phyloP scores from a whole-genome alignment of 106 monocot species.

The Acorus gramineus region DNA sequence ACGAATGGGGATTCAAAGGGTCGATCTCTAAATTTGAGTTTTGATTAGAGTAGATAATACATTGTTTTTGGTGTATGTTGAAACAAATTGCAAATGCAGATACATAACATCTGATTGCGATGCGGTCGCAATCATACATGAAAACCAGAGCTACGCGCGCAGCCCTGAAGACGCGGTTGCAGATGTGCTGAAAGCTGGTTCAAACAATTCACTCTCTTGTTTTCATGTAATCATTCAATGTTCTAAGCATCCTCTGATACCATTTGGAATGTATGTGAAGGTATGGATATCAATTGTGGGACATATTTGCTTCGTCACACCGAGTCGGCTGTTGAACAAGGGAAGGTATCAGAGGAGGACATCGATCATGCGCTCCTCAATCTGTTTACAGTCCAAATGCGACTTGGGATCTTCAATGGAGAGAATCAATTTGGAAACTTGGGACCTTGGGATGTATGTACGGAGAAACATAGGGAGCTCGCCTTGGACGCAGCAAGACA shows the following conservation, averaged over 20 bases:
- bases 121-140: constrained; percentile 81
- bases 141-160: constrained; percentile 56
- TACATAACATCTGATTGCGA: constrained; percentile 95
- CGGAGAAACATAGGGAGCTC: constrained; percentile 42
- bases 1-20: constrained; percentile 85
- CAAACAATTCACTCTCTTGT: no score
- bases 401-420: constrained; percentile 70
- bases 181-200: constrained; percentile 80
- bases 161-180: constrained; percentile 78
- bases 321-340: constrained; percentile 36
- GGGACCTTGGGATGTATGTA: constrained; percentile 38
- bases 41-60: not conserved
- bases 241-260: no score
- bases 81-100: constrained; percentile 16
- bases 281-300: constrained; percentile 92
- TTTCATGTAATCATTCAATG: no score
- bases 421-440: constrained; percentile 22
- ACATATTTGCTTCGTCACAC: constrained; percentile 50
- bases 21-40: constrained; percentile 11
- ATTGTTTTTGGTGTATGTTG: not conserved
- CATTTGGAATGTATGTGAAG: constrained; percentile 12
- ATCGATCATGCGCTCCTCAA: constrained; percentile 73
- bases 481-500: constrained; percentile 57
- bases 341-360: constrained; percentile 54
- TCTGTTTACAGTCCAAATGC: constrained; percentile 69